Base-by-base conservation (phyloP, 176 grass and related monocot species). In the Aegilops tauschii region DNA sequence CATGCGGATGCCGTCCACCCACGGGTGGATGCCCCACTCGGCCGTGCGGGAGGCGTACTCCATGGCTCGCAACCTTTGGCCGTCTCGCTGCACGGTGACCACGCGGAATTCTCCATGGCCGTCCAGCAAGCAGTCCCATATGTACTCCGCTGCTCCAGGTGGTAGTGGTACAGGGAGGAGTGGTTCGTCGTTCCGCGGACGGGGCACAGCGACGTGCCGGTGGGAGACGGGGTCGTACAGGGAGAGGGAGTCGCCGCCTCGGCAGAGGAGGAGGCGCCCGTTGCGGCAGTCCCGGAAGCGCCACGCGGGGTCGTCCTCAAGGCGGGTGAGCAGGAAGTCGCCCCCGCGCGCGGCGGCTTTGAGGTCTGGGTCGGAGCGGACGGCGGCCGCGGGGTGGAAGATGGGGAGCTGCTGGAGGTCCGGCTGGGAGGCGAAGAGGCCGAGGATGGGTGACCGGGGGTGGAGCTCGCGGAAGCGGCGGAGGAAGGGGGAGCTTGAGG, bases 1-100 rank as follows among this genome's bases (percentile, higher is more conserved):
- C 12, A 59, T 23, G 37, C 16, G n/a, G 2, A 50, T 76, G 23
- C 16, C 21, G 17, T 64, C 40, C 37, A 25, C 37, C 71, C 82
- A 84, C 71, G 58, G 71, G 39, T 84, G 27, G 58, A 63, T 31
- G 20, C 5, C 59, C 82, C 82, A 84, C 59, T 34, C 23, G 11
- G 56, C 18, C n/a, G 59, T 73, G 28, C 17, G 3, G 6, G 59
- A 84, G 59, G 10, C 10, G 28, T 84, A 84, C 28, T 84, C 82
- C 11, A 18, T 72, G 30, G 59, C 71, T 2, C 71, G 82, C 39
- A 84, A 13, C 70, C 18, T 23, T 17, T 8, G 37, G 20, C 30
- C 37, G 18, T 64, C 52, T 8, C 52, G 82, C 82, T 84, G 82
- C 58, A 84, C 58, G 8, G 71, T 32, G 58, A 84, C 82, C 18